Conservation (phyloP, 495 filamentous ascomycete genomes). For the Evansstolkia leycettana region DNA sequence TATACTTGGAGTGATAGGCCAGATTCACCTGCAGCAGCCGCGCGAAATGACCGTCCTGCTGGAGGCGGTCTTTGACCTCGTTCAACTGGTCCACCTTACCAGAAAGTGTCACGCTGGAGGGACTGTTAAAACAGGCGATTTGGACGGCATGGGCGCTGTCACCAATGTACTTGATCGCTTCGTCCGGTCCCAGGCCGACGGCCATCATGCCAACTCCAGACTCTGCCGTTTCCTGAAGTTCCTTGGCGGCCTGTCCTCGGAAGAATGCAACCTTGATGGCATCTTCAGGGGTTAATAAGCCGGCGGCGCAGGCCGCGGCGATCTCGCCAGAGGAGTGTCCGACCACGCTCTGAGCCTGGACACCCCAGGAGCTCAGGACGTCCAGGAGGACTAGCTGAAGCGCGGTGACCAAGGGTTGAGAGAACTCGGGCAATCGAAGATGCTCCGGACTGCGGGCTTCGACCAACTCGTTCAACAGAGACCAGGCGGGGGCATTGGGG, state of each 20-base stretch:
- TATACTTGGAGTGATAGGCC: constrained; percentile 50
- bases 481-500: constrained; percentile 2
- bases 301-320: constrained; percentile 18
- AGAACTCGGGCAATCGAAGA: not conserved
- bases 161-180: not conserved
- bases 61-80: constrained; percentile 3
- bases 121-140: constrained; percentile 20
- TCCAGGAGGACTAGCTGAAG: constrained; percentile 16
- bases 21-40: constrained; percentile 33
- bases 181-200: not conserved
- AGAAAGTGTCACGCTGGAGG: constrained; percentile 14
- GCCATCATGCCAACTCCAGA: not conserved
- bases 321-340: constrained; percentile 26
- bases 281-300: constrained; percentile 6
- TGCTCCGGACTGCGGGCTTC: constrained; percentile 1
- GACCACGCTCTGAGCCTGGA: constrained; percentile 7
- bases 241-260: constrained; percentile 5
- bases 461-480: constrained; percentile 7
- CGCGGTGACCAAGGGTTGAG: constrained; percentile 15
- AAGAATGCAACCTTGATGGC: constrained; percentile 17
- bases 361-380: constrained; percentile 9
- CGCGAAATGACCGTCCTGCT: constrained; percentile 24
- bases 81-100: constrained; percentile 9
- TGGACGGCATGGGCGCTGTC: not conserved
- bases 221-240: not conserved